Percentiles rank a stretch among this genome's conserved stretches.
Evolutionary conservation across 2,329 filamentous ascomycete species (phyloP).

Genomic region (Fusarium sp.): DNA sequence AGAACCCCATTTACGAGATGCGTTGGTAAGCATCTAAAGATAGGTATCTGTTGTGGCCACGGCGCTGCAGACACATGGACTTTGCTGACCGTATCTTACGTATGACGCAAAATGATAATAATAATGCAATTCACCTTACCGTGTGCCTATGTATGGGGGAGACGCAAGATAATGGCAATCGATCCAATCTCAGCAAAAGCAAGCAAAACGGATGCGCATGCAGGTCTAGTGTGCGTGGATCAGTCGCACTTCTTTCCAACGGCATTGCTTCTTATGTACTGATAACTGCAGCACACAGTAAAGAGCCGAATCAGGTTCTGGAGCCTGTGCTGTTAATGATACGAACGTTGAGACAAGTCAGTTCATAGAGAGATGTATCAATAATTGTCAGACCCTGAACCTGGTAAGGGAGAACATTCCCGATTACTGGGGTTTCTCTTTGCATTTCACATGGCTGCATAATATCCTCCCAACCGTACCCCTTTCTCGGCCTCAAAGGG

Average conservation of each 20-base stretch:
- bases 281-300: neutral
- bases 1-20: conserved; percentile 4
- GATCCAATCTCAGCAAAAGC: conserved; percentile 35
- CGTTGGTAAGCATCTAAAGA: conserved; percentile 6
- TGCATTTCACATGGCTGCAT: conserved; percentile 13
- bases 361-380: conserved; percentile 1
- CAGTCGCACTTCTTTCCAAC: conserved; percentile 3
- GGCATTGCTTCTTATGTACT: neutral
- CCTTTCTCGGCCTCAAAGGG: conserved; percentile 22
- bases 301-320: neutral
- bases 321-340: neutral
- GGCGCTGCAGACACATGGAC: conserved; percentile 15
- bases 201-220: conserved; percentile 28
- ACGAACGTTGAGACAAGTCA: conserved; percentile 2
- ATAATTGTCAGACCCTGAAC: conserved; percentile 2
- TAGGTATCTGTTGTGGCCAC: conserved; percentile 2
- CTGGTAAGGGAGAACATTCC: conserved; percentile 12
- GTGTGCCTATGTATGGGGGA: conserved; percentile 10
- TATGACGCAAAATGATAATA: conserved; percentile 3
- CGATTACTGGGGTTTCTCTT: neutral
- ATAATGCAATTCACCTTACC: conserved; percentile 26
- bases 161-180: conserved; percentile 26
- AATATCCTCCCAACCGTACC: conserved; percentile 11
- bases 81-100: conserved; percentile 29
- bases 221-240: conserved; percentile 5